Evolutionary conservation across 176 grass and related monocot genomes (phyloP).

Genomic region (Phyllostachys edulis): DNA sequence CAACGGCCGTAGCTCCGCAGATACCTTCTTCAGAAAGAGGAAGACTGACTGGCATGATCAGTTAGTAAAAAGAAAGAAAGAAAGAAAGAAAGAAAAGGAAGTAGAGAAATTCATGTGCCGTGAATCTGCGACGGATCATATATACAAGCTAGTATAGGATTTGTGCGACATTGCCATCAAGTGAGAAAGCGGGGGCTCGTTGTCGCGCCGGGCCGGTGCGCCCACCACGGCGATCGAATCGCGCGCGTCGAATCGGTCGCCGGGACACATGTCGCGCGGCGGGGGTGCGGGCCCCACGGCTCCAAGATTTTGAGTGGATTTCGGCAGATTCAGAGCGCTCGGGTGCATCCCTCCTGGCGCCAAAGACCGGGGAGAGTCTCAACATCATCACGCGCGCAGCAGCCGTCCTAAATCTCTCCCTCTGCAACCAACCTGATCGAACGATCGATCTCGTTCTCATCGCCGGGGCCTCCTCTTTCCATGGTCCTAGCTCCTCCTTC

Average conservation of each 20-base stretch:
- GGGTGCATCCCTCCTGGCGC: conserved; percentile 22
- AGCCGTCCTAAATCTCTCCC: conserved; percentile 17
- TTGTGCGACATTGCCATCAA: conserved; percentile 19
- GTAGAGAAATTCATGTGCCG: neutral
- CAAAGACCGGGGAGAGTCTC: conserved; percentile 3
- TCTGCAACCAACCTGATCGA: conserved; percentile 2
- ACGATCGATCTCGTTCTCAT: neutral
- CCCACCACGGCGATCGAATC: no score
- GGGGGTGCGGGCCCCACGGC: neutral
- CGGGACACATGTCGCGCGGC: neutral
- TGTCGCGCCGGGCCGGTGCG: neutral
- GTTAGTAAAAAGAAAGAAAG: no score
- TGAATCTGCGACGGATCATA: neutral
- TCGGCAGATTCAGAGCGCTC: neutral
- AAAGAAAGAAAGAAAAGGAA: rapidly evolving
- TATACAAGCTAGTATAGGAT: neutral
- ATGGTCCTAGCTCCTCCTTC: neutral
- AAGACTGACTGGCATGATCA: no score
- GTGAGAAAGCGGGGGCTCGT: neutral
- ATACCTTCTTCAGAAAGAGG: neutral
- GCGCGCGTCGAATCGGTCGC: no score
- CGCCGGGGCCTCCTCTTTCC: neutral
- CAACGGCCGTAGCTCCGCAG: neutral
- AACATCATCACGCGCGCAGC: neutral
- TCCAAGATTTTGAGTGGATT: conserved; percentile 7